Base-by-base conservation (phyloP, 2,329 filamentous ascomycete species). In the Ceratocystis huliohia region DNA sequence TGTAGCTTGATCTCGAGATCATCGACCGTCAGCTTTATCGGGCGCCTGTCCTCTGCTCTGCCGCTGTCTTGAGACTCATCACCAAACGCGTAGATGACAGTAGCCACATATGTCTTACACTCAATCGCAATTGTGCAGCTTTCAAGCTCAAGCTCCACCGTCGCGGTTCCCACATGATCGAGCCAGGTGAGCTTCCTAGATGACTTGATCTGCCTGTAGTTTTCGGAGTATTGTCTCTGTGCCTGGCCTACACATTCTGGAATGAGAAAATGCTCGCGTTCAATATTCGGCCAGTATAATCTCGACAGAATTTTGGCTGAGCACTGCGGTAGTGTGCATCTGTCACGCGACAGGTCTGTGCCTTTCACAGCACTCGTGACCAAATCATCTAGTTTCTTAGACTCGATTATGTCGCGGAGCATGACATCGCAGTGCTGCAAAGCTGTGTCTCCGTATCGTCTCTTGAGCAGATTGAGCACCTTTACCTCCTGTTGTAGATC, bases 401-500 rank as follows among this genome's bases (percentile, higher is more conserved):
- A 96, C 72, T 96, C 92, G 70, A 88, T 83, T 45, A 97, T 88
- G 74, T 99, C 94, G 69, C 88, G 89, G 67, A 99, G 83, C 94
- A 99, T 99, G 72, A 99, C 94, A 73, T 99, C 93, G 75, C 92
- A 96, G 62, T 89, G 89, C 74, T 97, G 94, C 59, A 99, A 78
- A 17, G 90, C 86, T 33, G 83, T 82, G 70, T 96, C 91, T 28
- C 93, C 93, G 66, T 96, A 92, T 7, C 92, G 86, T 69, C 89
- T 82, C 77, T 96, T 96, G 68, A 99, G 82, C 8, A 97, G 81
- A 67, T 93, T 86, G 5, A 97, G 81, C 3, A 96, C 88, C 66
- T 88, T 87, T 65, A 89, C 83, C 75, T 88, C 94, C 74, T 91
- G 91, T 68, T 88, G 82, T 71, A 91, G 95, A 28, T 83, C 80